Conservation (phyloP, 805 yeast genomes). For the Sugiyamaella marilandica region DNA sequence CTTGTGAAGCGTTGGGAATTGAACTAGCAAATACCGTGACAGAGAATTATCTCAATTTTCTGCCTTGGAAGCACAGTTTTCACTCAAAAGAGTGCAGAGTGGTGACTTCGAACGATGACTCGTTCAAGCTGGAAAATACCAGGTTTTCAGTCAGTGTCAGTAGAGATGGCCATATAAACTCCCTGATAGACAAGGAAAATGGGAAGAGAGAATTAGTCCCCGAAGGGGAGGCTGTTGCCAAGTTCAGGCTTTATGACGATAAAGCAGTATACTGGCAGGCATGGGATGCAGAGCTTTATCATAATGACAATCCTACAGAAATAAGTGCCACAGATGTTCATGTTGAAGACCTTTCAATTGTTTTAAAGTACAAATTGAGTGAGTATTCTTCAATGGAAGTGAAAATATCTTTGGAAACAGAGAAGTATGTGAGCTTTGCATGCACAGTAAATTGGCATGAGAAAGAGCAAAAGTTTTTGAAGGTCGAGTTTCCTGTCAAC, state of each 20-base stretch:
- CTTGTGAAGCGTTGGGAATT: not conserved
- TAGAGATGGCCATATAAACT: not conserved
- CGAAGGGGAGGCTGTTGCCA: not conserved
- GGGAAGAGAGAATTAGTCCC: not conserved
- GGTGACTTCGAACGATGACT: too few species aligned
- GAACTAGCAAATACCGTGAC: not conserved
- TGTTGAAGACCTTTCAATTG: not conserved
- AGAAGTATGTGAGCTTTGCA: not conserved
- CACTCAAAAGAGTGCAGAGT: not conserved
- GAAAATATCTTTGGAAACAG: conserved; percentile 31
- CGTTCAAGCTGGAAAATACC: conserved; percentile 28
- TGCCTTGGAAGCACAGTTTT: not conserved
- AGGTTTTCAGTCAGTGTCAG: not conserved
- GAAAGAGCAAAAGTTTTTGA: conserved; percentile 48
- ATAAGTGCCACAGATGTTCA: not conserved
- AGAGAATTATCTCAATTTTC: not conserved
- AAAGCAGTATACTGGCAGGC: conserved; percentile 76
- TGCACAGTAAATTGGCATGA: conserved; percentile 59
- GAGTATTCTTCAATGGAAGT: not conserved
- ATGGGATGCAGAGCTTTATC: conserved; percentile 81
- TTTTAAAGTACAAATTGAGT: not conserved
- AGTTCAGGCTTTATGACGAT: conserved; percentile 50
- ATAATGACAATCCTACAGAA: conserved; percentile 51
- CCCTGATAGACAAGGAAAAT: not conserved
- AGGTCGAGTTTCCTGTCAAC: conserved; percentile 81